A percentile compares a stretch with the other conserved stretches of the same genome.
These are phyloP conservation scores for Hanseniaspora mollemarum DNA, from an alignment of 805 yeast species.

Conservation along the genomic window DNA sequence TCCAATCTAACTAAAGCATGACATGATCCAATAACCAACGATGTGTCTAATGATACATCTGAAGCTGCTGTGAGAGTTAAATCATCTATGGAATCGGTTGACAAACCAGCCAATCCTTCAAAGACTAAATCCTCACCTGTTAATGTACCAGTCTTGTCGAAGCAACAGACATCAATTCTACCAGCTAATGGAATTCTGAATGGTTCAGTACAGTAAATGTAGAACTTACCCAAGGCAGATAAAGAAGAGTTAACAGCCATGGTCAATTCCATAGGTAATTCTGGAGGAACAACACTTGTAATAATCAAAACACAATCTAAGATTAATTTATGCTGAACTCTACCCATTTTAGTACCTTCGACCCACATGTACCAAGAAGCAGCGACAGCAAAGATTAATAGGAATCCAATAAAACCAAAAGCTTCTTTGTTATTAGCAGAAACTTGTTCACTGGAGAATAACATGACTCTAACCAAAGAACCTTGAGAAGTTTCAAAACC, in stretches of 20 bases:
- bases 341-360: slow-evolving; percentile 91
- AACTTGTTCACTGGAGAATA: slow-evolving; percentile 90
- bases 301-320: slow-evolving; percentile 91
- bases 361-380: slow-evolving; percentile 98
- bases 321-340: slow-evolving; percentile 84
- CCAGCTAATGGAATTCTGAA: slow-evolving; percentile 97
- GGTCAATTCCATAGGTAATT: slow-evolving; percentile 96
- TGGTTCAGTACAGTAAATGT: slow-evolving; percentile 94
- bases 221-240: slow-evolving; percentile 74
- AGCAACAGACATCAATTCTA: slow-evolving; percentile 94
- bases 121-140: slow-evolving; percentile 94
- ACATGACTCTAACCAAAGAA: slow-evolving; percentile 92
- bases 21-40: slow-evolving; percentile 77
- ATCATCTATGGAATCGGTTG: slow-evolving; percentile 36
- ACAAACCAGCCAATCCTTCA: slow-evolving; percentile 88
- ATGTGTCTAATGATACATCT: slow-evolving; percentile 60
- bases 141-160: slow-evolving; percentile 95
- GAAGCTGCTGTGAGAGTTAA: slow-evolving; percentile 38
- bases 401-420: slow-evolving; percentile 77
- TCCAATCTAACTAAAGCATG: slow-evolving; percentile 91
- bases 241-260: slow-evolving; percentile 93
- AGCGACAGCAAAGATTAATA: slow-evolving; percentile 80
- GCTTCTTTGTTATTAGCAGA: slow-evolving; percentile 94
- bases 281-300: slow-evolving; percentile 98
- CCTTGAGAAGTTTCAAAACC: slow-evolving; percentile 99